Evolutionary conservation across 1,284 basidiomycete species (phyloP).

Genomic region (Rhodotorula glutinis): DNA sequence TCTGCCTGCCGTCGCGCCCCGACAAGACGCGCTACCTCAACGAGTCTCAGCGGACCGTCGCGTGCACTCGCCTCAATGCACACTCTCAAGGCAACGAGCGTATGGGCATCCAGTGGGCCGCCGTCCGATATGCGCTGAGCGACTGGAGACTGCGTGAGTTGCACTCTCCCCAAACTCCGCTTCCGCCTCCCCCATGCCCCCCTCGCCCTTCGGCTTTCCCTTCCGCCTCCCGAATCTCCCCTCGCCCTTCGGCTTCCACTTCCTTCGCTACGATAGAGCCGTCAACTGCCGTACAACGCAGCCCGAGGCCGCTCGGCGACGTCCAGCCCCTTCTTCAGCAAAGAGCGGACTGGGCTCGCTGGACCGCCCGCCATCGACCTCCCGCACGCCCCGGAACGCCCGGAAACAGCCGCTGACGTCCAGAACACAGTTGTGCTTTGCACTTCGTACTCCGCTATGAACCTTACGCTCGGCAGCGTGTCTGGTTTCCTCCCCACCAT

Average conservation of each 20-base stretch:
- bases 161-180: no score
- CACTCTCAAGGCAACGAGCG: constrained; percentile 60
- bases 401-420: neutral
- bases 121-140: constrained; percentile 60
- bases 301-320: no score
- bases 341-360: no score
- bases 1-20: constrained; percentile 70
- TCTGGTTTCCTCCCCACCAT: constrained; percentile 65
- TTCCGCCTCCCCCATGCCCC: no score
- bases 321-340: no score
- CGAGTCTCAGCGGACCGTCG: constrained; percentile 68
- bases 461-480: constrained; percentile 71
- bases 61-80: constrained; percentile 68
- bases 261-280: no score
- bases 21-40: constrained; percentile 68
- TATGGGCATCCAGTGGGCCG: constrained; percentile 49
- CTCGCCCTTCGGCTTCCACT: no score
- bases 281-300: no score
- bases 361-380: no score
- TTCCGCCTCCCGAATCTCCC: no score
- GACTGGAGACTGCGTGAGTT: constrained; percentile 63
- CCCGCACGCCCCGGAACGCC: neutral
- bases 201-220: no score
- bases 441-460: constrained; percentile 62
- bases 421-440: constrained; percentile 3